Conservation (phyloP, 495 filamentous ascomycete species). For the Cercophora samala region DNA sequence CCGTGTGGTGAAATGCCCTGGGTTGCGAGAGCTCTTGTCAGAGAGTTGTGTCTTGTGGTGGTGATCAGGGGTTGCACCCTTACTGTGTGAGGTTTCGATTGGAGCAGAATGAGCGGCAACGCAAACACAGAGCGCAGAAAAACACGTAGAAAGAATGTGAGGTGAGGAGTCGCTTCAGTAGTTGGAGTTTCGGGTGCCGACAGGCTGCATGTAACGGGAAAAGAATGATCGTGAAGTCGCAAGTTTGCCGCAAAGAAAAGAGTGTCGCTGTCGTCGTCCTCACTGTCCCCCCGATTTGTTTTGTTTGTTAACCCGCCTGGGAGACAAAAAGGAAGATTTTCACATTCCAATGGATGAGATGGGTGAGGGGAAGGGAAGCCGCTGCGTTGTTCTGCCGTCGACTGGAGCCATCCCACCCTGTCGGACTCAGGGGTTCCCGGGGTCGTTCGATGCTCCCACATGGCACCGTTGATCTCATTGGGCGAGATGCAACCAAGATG, state of each 20-base stretch:
- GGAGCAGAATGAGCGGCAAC: constrained; percentile 24
- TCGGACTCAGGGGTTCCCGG: constrained; percentile 29
- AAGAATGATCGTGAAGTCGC: constrained; percentile 16
- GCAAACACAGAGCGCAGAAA: constrained; percentile 21
- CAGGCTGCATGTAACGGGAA: constrained; percentile 9
- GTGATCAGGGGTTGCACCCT: constrained; percentile 19
- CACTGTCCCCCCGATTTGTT: constrained; percentile 9
- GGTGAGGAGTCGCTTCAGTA: constrained; percentile 17
- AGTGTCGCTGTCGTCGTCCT: constrained; percentile 19
- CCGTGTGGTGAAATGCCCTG: neutral
- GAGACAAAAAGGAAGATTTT: constrained; percentile 10
- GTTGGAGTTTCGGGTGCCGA: constrained; percentile 6
- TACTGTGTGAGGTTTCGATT: constrained; percentile 26
- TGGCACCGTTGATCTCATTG: constrained; percentile 23
- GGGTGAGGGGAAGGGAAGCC: constrained; percentile 8
- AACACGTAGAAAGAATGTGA: constrained; percentile 14
- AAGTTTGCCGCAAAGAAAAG: constrained; percentile 15
- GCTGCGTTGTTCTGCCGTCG: constrained; percentile 1
- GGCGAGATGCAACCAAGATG: constrained; percentile 16
- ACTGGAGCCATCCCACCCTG: constrained; percentile 19
- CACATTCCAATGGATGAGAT: constrained; percentile 1
- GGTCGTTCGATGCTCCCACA: constrained; percentile 21
- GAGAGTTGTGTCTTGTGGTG: constrained; percentile 26
- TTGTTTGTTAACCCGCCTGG: neutral
- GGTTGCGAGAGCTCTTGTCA: constrained; percentile 24